Conservation (phyloP, 2,329 filamentous ascomycete genomes). For the Pezicula radicicola region DNA sequence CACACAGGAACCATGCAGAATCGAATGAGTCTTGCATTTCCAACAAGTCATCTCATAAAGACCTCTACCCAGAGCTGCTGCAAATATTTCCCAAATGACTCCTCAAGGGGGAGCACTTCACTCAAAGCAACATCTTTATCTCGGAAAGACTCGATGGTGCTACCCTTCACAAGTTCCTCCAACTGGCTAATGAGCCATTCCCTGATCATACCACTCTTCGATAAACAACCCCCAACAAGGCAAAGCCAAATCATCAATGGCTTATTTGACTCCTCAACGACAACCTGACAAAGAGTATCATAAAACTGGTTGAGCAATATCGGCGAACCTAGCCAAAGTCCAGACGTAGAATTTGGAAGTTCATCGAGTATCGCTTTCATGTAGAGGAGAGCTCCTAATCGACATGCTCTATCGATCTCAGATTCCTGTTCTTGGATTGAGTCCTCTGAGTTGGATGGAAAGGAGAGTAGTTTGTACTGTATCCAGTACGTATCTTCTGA, state of each 20-base stretch:
- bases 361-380: constrained; percentile 17
- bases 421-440: background rate
- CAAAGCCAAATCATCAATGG: constrained; percentile 9
- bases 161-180: background rate
- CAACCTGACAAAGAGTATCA: constrained; percentile 5
- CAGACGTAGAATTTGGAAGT: constrained; percentile 3
- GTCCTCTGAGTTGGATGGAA: constrained; percentile 1
- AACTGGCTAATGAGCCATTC: constrained; percentile 6
- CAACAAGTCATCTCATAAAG: background rate
- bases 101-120: constrained; percentile 5
- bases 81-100: constrained; percentile 5
- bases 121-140: constrained; percentile 1
- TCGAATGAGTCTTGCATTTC: background rate
- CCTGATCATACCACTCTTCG: background rate
- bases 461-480: constrained; percentile 14
- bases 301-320: constrained; percentile 14
- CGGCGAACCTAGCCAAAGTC: background rate
- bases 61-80: constrained; percentile 5
- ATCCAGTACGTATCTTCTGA: constrained; percentile 17
- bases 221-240: constrained; percentile 7
- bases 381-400: constrained; percentile 15
- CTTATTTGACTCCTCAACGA: constrained; percentile 1
- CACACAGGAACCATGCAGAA: background rate
- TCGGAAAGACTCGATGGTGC: background rate
- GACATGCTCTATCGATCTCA: constrained; percentile 10